Evolutionary conservation across 148 eudicot genomes (phyloP).

Genomic region (Mesembryanthemum crystallinum): DNA sequence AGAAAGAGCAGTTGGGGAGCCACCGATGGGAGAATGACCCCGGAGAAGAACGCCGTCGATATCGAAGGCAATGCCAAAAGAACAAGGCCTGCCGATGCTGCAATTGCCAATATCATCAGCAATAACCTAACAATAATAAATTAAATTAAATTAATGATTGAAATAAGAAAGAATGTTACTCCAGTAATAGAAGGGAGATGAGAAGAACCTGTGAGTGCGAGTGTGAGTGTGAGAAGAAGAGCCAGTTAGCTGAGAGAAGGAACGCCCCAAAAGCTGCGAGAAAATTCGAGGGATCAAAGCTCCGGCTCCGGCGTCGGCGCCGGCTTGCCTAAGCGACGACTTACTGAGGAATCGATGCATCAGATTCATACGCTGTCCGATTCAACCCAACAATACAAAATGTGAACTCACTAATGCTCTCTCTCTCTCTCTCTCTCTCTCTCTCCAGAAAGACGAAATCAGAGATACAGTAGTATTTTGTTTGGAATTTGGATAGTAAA

Average conservation of each 20-base stretch:
- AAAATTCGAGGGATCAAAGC: not conserved
- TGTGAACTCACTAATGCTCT: too few relatives aligned
- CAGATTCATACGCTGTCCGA: too few relatives aligned
- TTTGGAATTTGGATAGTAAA: too few relatives aligned
- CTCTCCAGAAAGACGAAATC: too few relatives aligned
- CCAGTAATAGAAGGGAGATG: not conserved
- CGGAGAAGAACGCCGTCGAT: constrained; percentile 73
- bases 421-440: too few relatives aligned
- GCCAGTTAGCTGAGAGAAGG: constrained; percentile 24
- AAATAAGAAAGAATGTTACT: too few relatives aligned
- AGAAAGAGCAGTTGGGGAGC: constrained; percentile 43
- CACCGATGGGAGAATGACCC: constrained; percentile 52
- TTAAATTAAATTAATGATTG: too few relatives aligned
- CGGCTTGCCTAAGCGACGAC: not conserved
- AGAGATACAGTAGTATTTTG: too few relatives aligned
- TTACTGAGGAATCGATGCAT: constrained; percentile 15
- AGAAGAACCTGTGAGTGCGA: not conserved
- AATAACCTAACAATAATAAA: too few relatives aligned
- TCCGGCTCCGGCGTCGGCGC: not conserved
- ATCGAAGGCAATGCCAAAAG: constrained; percentile 71
- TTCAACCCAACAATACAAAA: too few relatives aligned
- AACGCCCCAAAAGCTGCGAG: constrained; percentile 3
- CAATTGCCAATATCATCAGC: too few relatives aligned
- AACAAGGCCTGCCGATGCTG: too few relatives aligned
- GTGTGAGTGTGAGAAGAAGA: not conserved